These are phyloP conservation scores for Hypoxylon sp. DNA, from an alignment of 2,329 filamentous ascomycete species.

Conservation along the genomic window DNA sequence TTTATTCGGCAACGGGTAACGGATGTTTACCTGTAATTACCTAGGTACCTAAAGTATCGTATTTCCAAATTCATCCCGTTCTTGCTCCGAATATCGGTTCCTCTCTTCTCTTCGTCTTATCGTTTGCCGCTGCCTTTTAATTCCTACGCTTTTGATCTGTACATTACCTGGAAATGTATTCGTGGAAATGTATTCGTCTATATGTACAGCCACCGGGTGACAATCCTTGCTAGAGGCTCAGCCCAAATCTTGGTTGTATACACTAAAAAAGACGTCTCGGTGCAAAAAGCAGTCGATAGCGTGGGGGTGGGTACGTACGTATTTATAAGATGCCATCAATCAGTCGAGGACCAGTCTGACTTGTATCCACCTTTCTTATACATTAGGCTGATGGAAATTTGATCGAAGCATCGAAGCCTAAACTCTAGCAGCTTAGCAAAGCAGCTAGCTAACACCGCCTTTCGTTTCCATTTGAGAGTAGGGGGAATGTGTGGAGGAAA, in stretches of 20 bases:
- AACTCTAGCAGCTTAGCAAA: conserved; percentile 19
- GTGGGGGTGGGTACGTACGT: conserved; percentile 13
- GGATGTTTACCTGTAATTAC: not conserved
- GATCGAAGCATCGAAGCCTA: conserved; percentile 33
- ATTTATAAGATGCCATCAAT: conserved; percentile 8
- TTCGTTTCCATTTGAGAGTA: conserved; percentile 25
- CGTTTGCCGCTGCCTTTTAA: not conserved
- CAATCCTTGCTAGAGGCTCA: conserved; percentile 1
- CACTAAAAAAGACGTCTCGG: conserved; percentile 21
- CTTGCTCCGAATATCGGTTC: not conserved
- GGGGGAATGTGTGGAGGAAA: conserved; percentile 40
- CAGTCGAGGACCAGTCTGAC: conserved; percentile 12
- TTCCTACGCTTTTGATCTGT: not conserved
- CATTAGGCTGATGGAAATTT: conserved; percentile 40
- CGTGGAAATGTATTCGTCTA: too few relatives aligned
- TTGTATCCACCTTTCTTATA: conserved; percentile 24
- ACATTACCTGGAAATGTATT: too few relatives aligned
- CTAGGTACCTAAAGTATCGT: not conserved
- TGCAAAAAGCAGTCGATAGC: conserved; percentile 30
- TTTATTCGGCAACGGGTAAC: not conserved
- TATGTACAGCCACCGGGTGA: too few relatives aligned
- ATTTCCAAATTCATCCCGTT: not conserved
- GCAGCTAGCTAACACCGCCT: conserved; percentile 29
- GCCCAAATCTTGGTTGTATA: not conserved
- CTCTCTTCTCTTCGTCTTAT: not conserved